These are phyloP conservation scores for Camellia lanceoleosa DNA, from an alignment of 148 eudicot genomes.

Conservation along the genomic window DNA sequence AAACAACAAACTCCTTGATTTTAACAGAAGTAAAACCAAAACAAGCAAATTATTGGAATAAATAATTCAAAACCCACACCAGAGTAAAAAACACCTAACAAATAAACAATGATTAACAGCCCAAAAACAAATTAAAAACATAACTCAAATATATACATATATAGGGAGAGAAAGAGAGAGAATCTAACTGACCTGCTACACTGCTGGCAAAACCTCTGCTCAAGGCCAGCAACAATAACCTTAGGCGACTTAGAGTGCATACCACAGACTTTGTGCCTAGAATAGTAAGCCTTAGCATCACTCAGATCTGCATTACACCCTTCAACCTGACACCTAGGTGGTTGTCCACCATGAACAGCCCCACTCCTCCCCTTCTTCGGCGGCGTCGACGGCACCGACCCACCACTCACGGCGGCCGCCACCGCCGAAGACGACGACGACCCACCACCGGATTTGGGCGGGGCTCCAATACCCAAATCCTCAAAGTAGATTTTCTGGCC, in stretches of 20 bases:
- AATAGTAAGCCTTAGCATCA: slow-evolving; percentile 80
- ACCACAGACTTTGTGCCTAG: slow-evolving; percentile 90
- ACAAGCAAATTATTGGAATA: background rate
- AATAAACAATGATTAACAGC: background rate
- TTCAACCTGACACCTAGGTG: slow-evolving; percentile 91
- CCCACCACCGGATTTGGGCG: slow-evolving; percentile 32
- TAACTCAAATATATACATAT: background rate
- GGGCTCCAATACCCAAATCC: slow-evolving; percentile 46
- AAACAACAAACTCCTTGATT: background rate
- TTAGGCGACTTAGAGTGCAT: slow-evolving; percentile 66
- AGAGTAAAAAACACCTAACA: background rate
- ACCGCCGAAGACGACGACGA: slow-evolving; percentile 16
- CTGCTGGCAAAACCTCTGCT: slow-evolving; percentile 95
- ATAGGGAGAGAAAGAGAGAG: background rate
- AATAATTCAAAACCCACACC: background rate
- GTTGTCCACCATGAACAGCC: slow-evolving; percentile 48
- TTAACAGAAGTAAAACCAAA: background rate
- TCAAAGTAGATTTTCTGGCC: slow-evolving; percentile 88
- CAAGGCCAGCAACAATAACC: slow-evolving; percentile 71
- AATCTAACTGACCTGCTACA: slow-evolving; percentile 66
- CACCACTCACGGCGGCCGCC: slow-evolving; percentile 17
- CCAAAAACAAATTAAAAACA: background rate
- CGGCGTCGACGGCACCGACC: slow-evolving; percentile 28
- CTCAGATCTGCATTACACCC: slow-evolving; percentile 87
- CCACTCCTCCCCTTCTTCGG: slow-evolving; percentile 48